Evolutionary conservation across 2,329 filamentous ascomycete species (phyloP).

Genomic region (Sporothrix protearum): DNA sequence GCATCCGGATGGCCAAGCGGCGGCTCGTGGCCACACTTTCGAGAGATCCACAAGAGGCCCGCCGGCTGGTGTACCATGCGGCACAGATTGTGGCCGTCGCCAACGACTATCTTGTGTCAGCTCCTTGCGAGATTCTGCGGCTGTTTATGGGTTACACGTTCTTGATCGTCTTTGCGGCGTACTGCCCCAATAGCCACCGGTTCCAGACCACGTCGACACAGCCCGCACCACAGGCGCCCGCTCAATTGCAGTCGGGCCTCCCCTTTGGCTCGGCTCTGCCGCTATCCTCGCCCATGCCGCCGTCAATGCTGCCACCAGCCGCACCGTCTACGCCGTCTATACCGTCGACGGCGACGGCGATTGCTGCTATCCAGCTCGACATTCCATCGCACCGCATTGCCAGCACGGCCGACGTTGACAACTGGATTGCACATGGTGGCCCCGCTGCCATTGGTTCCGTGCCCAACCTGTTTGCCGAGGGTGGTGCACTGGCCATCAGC

Average conservation of each 20-base stretch:
- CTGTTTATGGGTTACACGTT: conserved; percentile 36
- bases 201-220: background rate
- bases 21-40: conserved; percentile 30
- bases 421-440: conserved; percentile 32
- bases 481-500: conserved; percentile 28
- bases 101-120: conserved; percentile 33
- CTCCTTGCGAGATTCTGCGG: conserved; percentile 36
- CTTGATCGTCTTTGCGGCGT: conserved; percentile 32
- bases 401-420: conserved; percentile 21
- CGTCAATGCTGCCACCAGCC: background rate
- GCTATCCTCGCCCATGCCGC: background rate
- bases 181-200: conserved; percentile 28
- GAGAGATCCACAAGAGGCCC: conserved; percentile 27
- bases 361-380: conserved; percentile 29
- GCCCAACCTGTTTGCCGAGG: conserved; percentile 28
- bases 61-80: conserved; percentile 34
- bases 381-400: conserved; percentile 24
- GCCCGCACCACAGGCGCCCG: background rate
- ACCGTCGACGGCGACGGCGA: too few relatives aligned
- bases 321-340: background rate
- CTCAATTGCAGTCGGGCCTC: background rate
- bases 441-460: conserved; percentile 31
- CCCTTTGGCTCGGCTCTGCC: background rate
- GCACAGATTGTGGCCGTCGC: conserved; percentile 35
- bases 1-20: conserved; percentile 30